Conservation (phyloP, 2,329 filamentous ascomycete species). For the Pestalotiopsis sp. region DNA sequence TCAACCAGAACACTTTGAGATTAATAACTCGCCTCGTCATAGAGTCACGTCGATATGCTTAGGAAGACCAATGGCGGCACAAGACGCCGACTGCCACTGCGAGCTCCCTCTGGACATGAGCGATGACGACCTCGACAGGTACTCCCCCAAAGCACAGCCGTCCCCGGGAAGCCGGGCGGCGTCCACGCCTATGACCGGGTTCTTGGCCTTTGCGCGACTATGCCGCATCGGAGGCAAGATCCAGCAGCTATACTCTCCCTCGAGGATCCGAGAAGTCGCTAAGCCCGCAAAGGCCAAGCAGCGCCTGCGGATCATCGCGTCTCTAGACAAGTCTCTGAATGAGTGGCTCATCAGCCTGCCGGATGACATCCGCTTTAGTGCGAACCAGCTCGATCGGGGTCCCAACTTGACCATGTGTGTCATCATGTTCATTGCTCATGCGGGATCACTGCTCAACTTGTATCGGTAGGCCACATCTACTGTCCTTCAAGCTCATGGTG, state of each 20-base stretch:
- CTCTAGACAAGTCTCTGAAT: slow-evolving; percentile 5
- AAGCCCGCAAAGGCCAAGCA: neutral
- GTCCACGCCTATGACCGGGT: slow-evolving; percentile 1
- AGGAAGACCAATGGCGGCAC: slow-evolving; percentile 5
- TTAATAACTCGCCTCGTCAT: neutral
- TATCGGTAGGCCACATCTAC: neutral
- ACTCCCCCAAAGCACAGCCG: neutral
- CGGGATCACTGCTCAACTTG: slow-evolving; percentile 9
- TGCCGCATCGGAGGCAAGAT: slow-evolving; percentile 11
- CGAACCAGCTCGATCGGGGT: slow-evolving; percentile 4
- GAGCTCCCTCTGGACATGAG: slow-evolving; percentile 1
- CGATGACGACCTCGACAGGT: neutral
- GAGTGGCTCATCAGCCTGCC: slow-evolving; percentile 5
- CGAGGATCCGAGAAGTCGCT: neutral
- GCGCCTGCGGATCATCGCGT: neutral
- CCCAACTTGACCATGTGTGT: slow-evolving; percentile 11
- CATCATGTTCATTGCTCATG: slow-evolving; percentile 11
- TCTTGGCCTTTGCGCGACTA: slow-evolving; percentile 9
- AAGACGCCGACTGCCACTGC: slow-evolving; percentile 5
- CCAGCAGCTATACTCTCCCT: slow-evolving; percentile 11
- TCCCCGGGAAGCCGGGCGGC: neutral
- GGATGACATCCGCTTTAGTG: slow-evolving; percentile 9
- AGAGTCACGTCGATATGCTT: slow-evolving; percentile 9
- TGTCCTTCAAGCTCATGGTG: neutral
- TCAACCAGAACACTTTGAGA: too few relatives aligned